Percentiles rank a stretch among this genome's conserved stretches.
Conservation (phyloP, 371 early-diverging fungal genomes). For the Dipsacomyces acuminosporus region DNA sequence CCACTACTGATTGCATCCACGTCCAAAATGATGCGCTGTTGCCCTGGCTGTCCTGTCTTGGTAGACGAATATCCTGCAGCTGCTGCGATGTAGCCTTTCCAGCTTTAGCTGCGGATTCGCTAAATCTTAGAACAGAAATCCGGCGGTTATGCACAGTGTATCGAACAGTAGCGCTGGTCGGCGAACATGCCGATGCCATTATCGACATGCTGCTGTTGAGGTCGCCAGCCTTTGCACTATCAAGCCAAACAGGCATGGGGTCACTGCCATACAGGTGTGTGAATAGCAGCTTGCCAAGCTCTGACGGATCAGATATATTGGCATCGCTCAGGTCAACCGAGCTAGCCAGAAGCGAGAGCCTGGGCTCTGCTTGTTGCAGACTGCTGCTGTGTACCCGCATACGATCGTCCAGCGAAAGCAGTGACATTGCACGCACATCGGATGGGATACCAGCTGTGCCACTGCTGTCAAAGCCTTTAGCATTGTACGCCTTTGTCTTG, state of each 20-base stretch:
- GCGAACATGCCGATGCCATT: constrained; percentile 22
- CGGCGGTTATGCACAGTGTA: constrained; percentile 8
- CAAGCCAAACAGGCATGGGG: constrained; percentile 59
- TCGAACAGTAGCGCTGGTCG: constrained; percentile 28
- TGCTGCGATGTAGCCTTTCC: background rate
- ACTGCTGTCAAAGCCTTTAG: background rate
- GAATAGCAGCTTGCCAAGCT: constrained; percentile 31
- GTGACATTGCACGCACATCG: constrained; percentile 9
- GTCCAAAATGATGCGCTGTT: constrained; percentile 25
- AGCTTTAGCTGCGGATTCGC: background rate
- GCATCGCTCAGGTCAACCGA: constrained; percentile 4
- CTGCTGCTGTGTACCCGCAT: constrained; percentile 1
- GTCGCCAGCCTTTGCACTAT: constrained; percentile 53
- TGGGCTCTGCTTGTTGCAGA: background rate
- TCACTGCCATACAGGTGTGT: constrained; percentile 36
- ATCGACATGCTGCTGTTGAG: constrained; percentile 16
- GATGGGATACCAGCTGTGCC: background rate
- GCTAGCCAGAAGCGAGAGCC: constrained; percentile 3
- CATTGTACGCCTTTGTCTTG: background rate
- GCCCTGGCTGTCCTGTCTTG: background rate
- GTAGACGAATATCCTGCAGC: background rate
- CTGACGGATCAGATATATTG: background rate
- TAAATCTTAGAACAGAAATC: background rate
- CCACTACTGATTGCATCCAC: constrained; percentile 31
- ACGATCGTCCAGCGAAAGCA: constrained; percentile 12